Evolutionary conservation across 2,329 filamentous ascomycete species (phyloP).

Genomic region (Pestalotiopsis sp.): DNA sequence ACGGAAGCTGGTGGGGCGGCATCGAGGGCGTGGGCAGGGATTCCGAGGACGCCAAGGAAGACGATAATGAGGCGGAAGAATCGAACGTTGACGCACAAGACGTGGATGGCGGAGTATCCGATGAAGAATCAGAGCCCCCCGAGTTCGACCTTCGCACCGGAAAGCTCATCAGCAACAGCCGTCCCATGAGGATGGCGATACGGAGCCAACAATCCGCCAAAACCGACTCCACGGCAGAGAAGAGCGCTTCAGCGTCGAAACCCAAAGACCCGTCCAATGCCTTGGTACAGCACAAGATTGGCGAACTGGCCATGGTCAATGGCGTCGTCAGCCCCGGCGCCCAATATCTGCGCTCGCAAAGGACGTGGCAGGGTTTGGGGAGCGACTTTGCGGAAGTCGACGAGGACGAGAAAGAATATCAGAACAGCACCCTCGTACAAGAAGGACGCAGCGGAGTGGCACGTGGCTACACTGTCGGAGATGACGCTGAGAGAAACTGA

Average conservation of each 20-base stretch:
- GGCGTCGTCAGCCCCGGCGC: constrained; percentile 89
- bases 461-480: constrained; percentile 80
- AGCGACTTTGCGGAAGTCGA: constrained; percentile 74
- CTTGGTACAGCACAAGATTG: constrained; percentile 53
- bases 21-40: constrained; percentile 69
- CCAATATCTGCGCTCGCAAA: constrained; percentile 77
- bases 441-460: constrained; percentile 88
- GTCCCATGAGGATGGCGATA: constrained; percentile 65
- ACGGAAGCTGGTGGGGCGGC: constrained; percentile 84
- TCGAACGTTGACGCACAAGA: constrained; percentile 17
- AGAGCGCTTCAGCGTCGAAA: constrained; percentile 23
- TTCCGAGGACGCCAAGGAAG: constrained; percentile 17
- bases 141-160: constrained; percentile 93
- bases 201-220: constrained; percentile 21
- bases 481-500: constrained; percentile 41
- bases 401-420: constrained; percentile 59
- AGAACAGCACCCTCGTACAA: constrained; percentile 71
- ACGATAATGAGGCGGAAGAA: constrained; percentile 19
- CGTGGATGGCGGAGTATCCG: constrained; percentile 50
- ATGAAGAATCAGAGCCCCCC: constrained; percentile 76
- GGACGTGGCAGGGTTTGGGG: constrained; percentile 91
- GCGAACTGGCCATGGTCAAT: constrained; percentile 79
- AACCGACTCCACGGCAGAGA: constrained; percentile 22
- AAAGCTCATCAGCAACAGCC: constrained; percentile 74
- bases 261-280: constrained; percentile 51